Evolutionary conservation across 441 rosid genomes (phyloP), one percentile per base, ranked within the genome.

Genomic region (Pelargonium cotyledonis): DNA sequence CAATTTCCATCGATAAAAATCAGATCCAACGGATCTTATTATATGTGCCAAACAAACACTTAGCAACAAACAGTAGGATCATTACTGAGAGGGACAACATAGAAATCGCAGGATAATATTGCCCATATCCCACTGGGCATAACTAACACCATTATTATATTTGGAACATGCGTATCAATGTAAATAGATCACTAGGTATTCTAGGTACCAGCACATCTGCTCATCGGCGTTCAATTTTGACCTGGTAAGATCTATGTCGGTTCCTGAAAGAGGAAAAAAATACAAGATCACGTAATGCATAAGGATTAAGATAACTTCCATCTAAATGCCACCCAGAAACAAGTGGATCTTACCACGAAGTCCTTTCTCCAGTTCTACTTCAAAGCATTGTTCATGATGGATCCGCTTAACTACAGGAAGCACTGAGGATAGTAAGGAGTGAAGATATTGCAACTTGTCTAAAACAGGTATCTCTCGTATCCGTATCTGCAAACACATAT

Each of bases 131-230:
- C 21, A 55, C 61, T 15, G 18, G 21, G 61, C 61, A 55, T 49
- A 8, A 8, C 64, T 21, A 23, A 58, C 35, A 66, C 21, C 16
- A 8, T 19, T 26, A 58, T 60, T 10, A 61, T 18, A 18, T 35
- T 15, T 60, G 63, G 38, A 66, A 21, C 44, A 65, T 40, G 18
- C 4, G 19, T 6, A 35, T 40, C 9, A 35, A 47, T 26, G 15
- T 18, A 61, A 61, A 73, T 70, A 79, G 66, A 53, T 71, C 38
- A 53, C 14, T 29, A 57, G 75, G 74, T 47, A 61, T 51, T 65
- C 41, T 66, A 66, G 26, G 35, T 82, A 95, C 99, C 99, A 95
- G 90, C 99, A 95, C 97, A 95, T 91, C 86, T 90, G 97, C 78
- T 91, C 97, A 72, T 95, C 99, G 40, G 91, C 96, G 75, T 82